Base-by-base conservation (phyloP, 495 filamentous ascomycete species). In the Penicillium taxi region DNA sequence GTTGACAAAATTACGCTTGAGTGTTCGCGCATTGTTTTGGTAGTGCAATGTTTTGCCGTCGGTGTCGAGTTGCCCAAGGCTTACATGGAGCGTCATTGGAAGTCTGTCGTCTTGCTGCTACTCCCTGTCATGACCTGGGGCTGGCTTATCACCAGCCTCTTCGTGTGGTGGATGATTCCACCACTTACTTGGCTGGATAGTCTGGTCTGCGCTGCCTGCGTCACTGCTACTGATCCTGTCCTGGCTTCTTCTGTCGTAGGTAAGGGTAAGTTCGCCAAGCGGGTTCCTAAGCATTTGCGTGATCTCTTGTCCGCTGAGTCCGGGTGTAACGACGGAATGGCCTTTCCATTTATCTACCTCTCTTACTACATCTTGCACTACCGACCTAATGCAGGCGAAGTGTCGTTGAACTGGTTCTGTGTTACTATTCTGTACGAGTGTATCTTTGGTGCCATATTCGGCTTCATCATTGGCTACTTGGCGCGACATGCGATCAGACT, bases 291-390 rank as follows among this genome's bases (percentile, higher is more conserved):
- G 65, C 93, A 96, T 77, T 66, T 99, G 59, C 76, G 93, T 64
- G 93, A 99, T 59, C 46, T 99, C 9, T 72, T 99, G 21, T 96
- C 93, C 9, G 90, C 90, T 40, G 93, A 99, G 60, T 96, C 93
- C 1, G 93, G 93, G 16, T 99, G 93, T 70, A 99, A 99, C 66
- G 93, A 99, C 58, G 93, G 93, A 61, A 96, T 96, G 93, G 91
- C 93, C 12, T 99, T 99, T 62, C 93, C 93, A 5, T 99, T 99
- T 63, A 81, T 99, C 55, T 99, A 96, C 58, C 73, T 96, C 11
- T 75, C 81, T 2, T 69, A 94, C 30, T 96, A 96, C 50, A 74
- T 96, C 37, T 84, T 94, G 39, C 75, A 78, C 14, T 93, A 89
- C 53, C 66, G 81, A 35, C 77, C 77, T 3, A 55, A 85, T 45